These are phyloP conservation scores for Saccharomycopsis sp. DNA, from an alignment of 805 yeast species.

Conservation along the genomic window DNA sequence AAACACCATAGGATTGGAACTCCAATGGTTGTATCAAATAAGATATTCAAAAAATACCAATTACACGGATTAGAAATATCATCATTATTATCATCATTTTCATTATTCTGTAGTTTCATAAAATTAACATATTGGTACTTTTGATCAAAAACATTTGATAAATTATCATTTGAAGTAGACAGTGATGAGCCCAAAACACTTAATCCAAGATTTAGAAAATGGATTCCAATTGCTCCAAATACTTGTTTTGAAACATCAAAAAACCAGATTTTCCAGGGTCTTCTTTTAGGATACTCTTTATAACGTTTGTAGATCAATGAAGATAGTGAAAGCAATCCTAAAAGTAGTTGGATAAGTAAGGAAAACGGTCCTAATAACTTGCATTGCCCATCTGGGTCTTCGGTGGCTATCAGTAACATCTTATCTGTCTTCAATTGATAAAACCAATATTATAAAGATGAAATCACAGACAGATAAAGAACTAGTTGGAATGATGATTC, in stretches of 20 bases:
- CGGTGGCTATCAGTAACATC: too few relatives aligned
- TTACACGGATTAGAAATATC: conserved; percentile 63
- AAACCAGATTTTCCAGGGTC: conserved; percentile 84
- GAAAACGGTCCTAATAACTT: conserved; percentile 81
- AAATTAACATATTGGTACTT: background rate
- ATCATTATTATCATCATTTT: too few relatives aligned
- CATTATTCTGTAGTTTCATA: too few relatives aligned
- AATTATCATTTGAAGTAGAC: background rate
- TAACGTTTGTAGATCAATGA: conserved; percentile 67
- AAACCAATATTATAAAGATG: too few relatives aligned
- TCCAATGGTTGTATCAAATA: conserved; percentile 90
- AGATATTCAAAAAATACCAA: conserved; percentile 84
- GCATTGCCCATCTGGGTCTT: conserved; percentile 35
- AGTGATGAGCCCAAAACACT: conserved; percentile 44
- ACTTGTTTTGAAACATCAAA: conserved; percentile 88
- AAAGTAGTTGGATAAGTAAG: conserved; percentile 56
- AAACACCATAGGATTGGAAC: conserved; percentile 66
- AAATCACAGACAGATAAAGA: too few relatives aligned
- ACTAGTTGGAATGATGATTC: too few relatives aligned
- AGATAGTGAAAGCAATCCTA: conserved; percentile 70
- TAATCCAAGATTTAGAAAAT: conserved; percentile 60
- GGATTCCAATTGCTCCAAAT: conserved; percentile 78
- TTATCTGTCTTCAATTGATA: too few relatives aligned
- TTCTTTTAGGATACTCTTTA: conserved; percentile 65
- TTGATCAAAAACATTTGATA: conserved; percentile 1